Conservation (phyloP, 805 yeast genomes). For the Candida argentea region DNA sequence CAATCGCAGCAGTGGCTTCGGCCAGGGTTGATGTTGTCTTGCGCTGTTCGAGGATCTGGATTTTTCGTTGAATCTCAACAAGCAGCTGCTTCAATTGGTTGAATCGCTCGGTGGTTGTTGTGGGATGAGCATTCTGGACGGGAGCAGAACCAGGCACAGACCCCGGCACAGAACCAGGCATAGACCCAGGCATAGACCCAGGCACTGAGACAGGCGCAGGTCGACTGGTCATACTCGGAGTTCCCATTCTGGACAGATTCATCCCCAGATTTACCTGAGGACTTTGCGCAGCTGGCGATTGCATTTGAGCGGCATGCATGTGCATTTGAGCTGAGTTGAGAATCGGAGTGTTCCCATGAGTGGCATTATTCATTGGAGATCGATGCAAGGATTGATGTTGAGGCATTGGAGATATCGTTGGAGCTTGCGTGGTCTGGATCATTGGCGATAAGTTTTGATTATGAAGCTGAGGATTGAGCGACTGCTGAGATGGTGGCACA, state of each 20-base stretch:
- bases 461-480: not conserved
- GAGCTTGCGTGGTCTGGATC: not conserved
- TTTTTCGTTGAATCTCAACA: conserved; percentile 38
- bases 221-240: not conserved
- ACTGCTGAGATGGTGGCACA: conserved; percentile 1
- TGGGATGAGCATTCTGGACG: too few species aligned
- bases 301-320: conserved; percentile 1
- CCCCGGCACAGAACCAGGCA: conserved; percentile 3
- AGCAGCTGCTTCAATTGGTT: conserved; percentile 37
- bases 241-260: not conserved
- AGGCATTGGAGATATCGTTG: conserved; percentile 1
- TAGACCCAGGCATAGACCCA: not conserved
- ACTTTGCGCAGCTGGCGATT: not conserved
- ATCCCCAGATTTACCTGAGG: not conserved
- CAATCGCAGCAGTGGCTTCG: conserved; percentile 34
- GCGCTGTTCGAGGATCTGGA: conserved; percentile 40
- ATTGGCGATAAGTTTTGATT: not conserved
- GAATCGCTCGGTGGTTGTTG: conserved; percentile 29
- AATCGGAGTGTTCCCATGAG: conserved; percentile 5
- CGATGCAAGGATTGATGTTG: conserved; percentile 4
- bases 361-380: conserved; percentile 1
- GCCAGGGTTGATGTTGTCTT: conserved; percentile 35
- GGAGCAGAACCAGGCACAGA: conserved; percentile 10
- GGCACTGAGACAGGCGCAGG: conserved; percentile 1
- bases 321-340: conserved; percentile 3